These are phyloP conservation scores for Exophiala lecanii-corni DNA, from an alignment of 2,329 filamentous ascomycete species.

Conservation along the genomic window DNA sequence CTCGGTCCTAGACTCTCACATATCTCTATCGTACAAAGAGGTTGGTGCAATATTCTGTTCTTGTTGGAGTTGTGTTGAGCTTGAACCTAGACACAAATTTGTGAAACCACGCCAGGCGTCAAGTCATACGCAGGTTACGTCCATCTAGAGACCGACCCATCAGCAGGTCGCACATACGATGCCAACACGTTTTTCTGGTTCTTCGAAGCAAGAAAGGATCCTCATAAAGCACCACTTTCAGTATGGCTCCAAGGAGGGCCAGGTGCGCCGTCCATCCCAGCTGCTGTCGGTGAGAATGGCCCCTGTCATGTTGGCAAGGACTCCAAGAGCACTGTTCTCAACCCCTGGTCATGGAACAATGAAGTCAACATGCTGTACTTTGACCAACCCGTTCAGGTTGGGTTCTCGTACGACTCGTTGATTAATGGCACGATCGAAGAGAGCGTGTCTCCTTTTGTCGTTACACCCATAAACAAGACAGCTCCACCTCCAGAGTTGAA, in stretches of 20 bases:
- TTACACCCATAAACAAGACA: constrained; percentile 26
- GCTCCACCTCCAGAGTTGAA: constrained; percentile 44
- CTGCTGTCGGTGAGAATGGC: constrained; percentile 47
- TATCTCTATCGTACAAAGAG: constrained; percentile 45
- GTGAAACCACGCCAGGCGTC: constrained; percentile 54
- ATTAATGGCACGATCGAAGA: constrained; percentile 40
- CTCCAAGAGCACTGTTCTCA: constrained; percentile 47
- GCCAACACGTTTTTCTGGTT: constrained; percentile 59
- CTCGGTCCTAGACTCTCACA: constrained; percentile 6
- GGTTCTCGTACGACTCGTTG: constrained; percentile 50
- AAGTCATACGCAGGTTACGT: constrained; percentile 59
- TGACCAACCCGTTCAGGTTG: constrained; percentile 59
- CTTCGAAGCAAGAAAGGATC: constrained; percentile 45
- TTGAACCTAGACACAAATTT: constrained; percentile 41
- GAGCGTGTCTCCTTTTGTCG: constrained; percentile 25
- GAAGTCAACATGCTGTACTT: constrained; percentile 55
- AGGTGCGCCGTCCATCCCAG: constrained; percentile 53
- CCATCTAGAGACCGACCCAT: constrained; percentile 47
- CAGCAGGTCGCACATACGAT: constrained; percentile 47
- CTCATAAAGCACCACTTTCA: constrained; percentile 39
- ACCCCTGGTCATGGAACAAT: constrained; percentile 61
- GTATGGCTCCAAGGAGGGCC: constrained; percentile 47
- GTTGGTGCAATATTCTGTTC: constrained; percentile 25
- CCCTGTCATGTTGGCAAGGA: constrained; percentile 52
- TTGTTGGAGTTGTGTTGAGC: neutral